phyloP scores from a whole-genome alignment of 1,284 basidiomycete genomes.

The Sanghuangporus baumii region DNA sequence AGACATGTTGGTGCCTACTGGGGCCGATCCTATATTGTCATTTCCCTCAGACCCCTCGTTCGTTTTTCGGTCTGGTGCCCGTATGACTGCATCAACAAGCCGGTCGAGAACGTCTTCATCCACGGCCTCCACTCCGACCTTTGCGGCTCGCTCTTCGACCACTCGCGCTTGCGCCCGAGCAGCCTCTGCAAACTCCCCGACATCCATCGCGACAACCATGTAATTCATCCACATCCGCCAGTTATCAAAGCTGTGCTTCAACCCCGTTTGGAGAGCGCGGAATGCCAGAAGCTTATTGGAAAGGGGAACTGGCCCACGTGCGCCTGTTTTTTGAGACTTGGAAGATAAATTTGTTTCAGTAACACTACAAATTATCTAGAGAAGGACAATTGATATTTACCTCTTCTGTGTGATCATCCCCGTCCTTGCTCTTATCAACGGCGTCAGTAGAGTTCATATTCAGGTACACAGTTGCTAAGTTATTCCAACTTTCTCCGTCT shows the following conservation, averaged over 20 bases:
- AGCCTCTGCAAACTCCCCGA: conserved; percentile 88
- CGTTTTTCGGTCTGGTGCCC: conserved; percentile 37
- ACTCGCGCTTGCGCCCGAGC: conserved; percentile 79
- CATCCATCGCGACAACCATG: conserved; percentile 91
- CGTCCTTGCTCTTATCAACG: conserved; percentile 18
- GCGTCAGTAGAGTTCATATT: conserved; percentile 51
- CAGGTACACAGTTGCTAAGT: conserved; percentile 92
- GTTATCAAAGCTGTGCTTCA: conserved; percentile 82
- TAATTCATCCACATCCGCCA: conserved; percentile 99
- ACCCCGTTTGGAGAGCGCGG: conserved; percentile 88
- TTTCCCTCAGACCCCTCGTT: conserved; percentile 29
- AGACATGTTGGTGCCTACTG: conserved; percentile 25
- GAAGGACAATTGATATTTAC: neutral
- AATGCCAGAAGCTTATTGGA: conserved; percentile 85
- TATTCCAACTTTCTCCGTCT: conserved; percentile 98
- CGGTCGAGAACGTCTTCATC: conserved; percentile 87
- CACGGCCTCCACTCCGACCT: conserved; percentile 55
- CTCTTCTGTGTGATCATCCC: conserved; percentile 23
- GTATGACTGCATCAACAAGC: conserved; percentile 79
- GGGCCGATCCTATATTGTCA: conserved; percentile 24
- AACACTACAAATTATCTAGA: neutral
- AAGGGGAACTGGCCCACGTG: conserved; percentile 40
- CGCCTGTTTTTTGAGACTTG: conserved; percentile 4
- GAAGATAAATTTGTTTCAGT: neutral
- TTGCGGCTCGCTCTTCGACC: conserved; percentile 73